These are phyloP conservation scores for Coffea humblotiana DNA, from an alignment of 305 asterid genomes.

Conservation along the genomic window DNA sequence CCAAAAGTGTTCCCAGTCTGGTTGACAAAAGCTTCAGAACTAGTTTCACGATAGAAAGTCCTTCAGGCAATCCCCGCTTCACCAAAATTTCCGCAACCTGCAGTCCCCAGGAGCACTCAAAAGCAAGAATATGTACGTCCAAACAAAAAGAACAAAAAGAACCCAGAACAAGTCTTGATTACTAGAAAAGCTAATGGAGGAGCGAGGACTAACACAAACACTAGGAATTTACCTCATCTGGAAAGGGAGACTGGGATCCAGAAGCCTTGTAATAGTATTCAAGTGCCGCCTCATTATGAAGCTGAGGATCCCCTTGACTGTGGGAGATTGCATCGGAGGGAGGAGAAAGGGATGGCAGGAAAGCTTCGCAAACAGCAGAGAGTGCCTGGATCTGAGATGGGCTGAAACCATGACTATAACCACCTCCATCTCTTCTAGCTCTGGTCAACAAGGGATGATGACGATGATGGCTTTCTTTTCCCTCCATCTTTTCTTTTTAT, in stretches of 20 bases:
- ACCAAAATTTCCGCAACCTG: conserved; percentile 60
- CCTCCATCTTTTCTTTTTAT: conserved; percentile 20
- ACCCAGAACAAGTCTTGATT: background rate
- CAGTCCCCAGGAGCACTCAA: background rate
- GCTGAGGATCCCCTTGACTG: conserved; percentile 1
- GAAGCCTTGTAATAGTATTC: conserved; percentile 41
- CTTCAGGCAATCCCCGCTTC: conserved; percentile 53
- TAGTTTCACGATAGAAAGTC: conserved; percentile 24
- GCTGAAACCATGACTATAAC: conserved; percentile 76
- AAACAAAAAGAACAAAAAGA: background rate
- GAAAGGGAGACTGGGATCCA: conserved; percentile 37
- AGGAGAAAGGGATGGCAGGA: conserved; percentile 63
- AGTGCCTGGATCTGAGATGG: conserved; percentile 66
- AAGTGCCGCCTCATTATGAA: conserved; percentile 24
- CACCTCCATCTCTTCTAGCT: conserved; percentile 28
- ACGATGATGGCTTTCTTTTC: conserved; percentile 5
- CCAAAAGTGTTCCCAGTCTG: conserved; percentile 62
- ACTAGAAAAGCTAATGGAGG: background rate
- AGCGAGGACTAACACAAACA: no score
- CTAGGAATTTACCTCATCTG: conserved; percentile 49
- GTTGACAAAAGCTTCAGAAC: conserved; percentile 52
- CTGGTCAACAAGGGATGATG: conserved; percentile 62
- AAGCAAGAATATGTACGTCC: background rate
- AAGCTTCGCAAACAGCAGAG: conserved; percentile 63
- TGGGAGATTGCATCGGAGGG: background rate